A percentile compares a stretch with the other conserved stretches of the same genome.
These are phyloP conservation scores for Adansonia madagascariensis DNA, from an alignment of 441 rosid genomes.

Conservation along the genomic window DNA sequence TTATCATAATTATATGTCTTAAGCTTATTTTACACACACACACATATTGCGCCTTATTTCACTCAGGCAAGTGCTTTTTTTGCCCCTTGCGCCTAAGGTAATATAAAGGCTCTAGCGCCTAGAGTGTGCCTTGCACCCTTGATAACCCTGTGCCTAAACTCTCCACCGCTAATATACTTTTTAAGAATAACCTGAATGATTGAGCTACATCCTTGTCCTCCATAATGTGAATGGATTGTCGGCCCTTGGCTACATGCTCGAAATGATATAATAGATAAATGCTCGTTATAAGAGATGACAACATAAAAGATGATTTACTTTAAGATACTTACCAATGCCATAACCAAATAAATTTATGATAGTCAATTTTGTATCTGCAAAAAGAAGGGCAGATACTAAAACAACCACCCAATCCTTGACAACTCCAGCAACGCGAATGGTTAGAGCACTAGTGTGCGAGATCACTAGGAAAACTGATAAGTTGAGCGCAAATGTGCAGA, in stretches of 20 bases:
- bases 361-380: constrained; percentile 78
- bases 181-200: background rate
- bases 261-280: constrained; percentile 5
- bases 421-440: constrained; percentile 90
- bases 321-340: constrained; percentile 62
- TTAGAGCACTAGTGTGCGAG: constrained; percentile 92
- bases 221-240: background rate
- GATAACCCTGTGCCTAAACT: background rate
- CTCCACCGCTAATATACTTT: background rate
- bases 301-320: background rate
- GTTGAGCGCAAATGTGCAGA: constrained; percentile 95
- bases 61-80: no score
- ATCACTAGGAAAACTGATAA: constrained; percentile 96
- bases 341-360: constrained; percentile 70
- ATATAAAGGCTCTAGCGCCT: no score
- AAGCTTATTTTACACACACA: no score
- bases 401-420: constrained; percentile 91
- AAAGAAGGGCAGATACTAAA: constrained; percentile 70
- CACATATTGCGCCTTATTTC: no score
- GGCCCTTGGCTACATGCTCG: background rate
- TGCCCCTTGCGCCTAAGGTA: no score
- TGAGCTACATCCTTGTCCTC: background rate
- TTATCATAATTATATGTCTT: no score
- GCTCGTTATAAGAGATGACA: background rate
- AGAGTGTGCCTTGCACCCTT: no score